Evolutionary conservation across 768 basidiomycete species (phyloP).

Genomic region (Tylopilus felleus): DNA sequence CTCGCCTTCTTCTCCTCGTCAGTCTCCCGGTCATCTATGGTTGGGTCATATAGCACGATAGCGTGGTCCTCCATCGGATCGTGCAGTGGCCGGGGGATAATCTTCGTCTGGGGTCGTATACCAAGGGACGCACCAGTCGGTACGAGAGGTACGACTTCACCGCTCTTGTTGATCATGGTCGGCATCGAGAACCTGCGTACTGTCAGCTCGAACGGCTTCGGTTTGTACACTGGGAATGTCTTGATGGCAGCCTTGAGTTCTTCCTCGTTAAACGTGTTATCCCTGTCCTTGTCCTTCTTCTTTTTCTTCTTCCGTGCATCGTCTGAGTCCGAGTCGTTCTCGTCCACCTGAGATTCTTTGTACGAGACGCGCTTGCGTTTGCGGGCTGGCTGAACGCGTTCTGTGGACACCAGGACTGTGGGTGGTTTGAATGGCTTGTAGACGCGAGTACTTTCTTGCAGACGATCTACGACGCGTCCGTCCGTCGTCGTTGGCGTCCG

Average conservation of each 20-base stretch:
- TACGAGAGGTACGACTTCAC: constrained; percentile 52
- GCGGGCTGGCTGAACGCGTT: constrained; percentile 61
- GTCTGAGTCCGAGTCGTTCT: constrained; percentile 56
- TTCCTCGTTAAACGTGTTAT: constrained; percentile 60
- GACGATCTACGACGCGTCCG: constrained; percentile 62
- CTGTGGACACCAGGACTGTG: constrained; percentile 40
- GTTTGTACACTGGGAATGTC: constrained; percentile 76
- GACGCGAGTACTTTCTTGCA: constrained; percentile 68
- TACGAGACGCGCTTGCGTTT: constrained; percentile 90
- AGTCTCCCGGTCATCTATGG: constrained; percentile 88
- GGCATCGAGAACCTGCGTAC: constrained; percentile 81
- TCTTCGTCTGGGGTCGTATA: constrained; percentile 71
- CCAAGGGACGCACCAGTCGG: constrained; percentile 78
- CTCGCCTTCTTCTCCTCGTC: constrained; percentile 78
- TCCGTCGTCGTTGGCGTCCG: constrained; percentile 67
- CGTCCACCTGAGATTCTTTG: constrained; percentile 62
- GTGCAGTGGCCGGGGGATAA: constrained; percentile 89
- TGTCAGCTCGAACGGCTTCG: constrained; percentile 66
- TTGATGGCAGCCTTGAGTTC: constrained; percentile 60
- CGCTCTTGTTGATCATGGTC: constrained; percentile 68
- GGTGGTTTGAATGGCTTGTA: constrained; percentile 84
- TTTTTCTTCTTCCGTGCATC: constrained; percentile 53
- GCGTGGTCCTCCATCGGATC: constrained; percentile 98
- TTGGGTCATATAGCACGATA: constrained; percentile 95
- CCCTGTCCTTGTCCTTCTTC: constrained; percentile 59